Percentiles rank a stretch among this genome's conserved stretches.
Evolutionary conservation across 805 yeast genomes (phyloP).

Genomic region (Yarrowia sp.): DNA sequence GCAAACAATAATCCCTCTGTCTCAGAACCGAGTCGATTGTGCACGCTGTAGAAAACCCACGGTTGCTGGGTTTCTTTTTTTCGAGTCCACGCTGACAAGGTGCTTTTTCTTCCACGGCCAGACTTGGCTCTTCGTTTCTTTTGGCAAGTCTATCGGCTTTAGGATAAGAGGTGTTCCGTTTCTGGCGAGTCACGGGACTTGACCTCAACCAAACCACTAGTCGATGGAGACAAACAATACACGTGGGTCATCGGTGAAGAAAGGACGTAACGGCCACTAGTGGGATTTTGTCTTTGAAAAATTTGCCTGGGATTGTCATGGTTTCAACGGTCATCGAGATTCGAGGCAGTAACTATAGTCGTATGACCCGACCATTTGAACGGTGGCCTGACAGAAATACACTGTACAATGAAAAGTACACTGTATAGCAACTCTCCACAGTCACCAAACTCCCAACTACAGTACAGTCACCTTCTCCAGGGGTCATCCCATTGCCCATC

Average conservation of each 20-base stretch:
- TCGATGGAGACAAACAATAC: not conserved
- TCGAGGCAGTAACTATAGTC: too few relatives aligned
- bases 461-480: not conserved
- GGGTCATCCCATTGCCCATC: not conserved
- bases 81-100: too few relatives aligned
- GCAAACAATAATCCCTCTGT: constrained; percentile 5
- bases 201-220: not conserved
- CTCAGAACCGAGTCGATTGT: not conserved
- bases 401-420: too few relatives aligned
- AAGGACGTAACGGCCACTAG: not conserved
- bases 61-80: constrained; percentile 5
- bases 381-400: too few relatives aligned
- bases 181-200: constrained; percentile 1
- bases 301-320: too few relatives aligned
- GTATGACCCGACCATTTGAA: too few relatives aligned
- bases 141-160: not conserved
- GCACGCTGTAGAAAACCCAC: not conserved
- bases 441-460: not conserved
- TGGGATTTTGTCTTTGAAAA: too few relatives aligned
- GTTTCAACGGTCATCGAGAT: too few relatives aligned
- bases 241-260: constrained; percentile 5
- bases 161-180: not conserved
- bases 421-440: too few relatives aligned
- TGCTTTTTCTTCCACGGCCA: not conserved
- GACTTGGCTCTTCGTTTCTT: not conserved